Evolutionary conservation across 208 protist species (phyloP), one percentile per base, ranked within the genome.

Genomic region (Endotrypanum monterogeii): DNA sequence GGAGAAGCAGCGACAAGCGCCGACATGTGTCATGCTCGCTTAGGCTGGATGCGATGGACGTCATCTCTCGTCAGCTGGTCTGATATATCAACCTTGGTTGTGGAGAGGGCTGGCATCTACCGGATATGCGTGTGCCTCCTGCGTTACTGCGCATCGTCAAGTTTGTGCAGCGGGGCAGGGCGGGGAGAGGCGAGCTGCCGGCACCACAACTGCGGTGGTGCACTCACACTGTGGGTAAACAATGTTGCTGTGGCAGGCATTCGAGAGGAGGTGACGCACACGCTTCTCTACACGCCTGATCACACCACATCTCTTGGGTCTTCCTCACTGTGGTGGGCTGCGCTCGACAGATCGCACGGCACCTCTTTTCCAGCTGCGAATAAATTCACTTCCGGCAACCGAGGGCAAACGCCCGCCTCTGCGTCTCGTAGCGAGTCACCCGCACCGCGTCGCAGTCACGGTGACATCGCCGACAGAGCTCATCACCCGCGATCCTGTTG

Each of bases 31-130:
- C 54, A 48, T 12, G 63, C 3, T 14, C 56, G 35, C 20, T 8
- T 73, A 3, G 78, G 65, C 9, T 78, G 78, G 72, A 67, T 77
- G 61, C 7, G 30, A 16, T 54, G 54, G 12, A 37, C 80, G 62
- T 20, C 61, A 65, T 67, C 57, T n/a, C 54, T 86, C 54, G 67
- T 80, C 37, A 51, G 63, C 35, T 88, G 84, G 80, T 35, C 71
- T 28, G 66, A 71, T 1, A 74, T 78, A 16, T 16, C 77, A 35
- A 44, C 61, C 7, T 68, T 88, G 35, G n/a, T 25, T 11, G 63
- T 88, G 18, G 52, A 56, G 55, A 56, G 78, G 4, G 72, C 73
- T 25, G 87, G 84, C 37, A 74, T 92, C 28, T 92, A 88, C 75
- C 66, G 67, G 57, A 72, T 91, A 23, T 52, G 72, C 1, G 78